phyloP scores from a whole-genome alignment of 768 basidiomycete genomes.

The Asterophora parasitica region DNA sequence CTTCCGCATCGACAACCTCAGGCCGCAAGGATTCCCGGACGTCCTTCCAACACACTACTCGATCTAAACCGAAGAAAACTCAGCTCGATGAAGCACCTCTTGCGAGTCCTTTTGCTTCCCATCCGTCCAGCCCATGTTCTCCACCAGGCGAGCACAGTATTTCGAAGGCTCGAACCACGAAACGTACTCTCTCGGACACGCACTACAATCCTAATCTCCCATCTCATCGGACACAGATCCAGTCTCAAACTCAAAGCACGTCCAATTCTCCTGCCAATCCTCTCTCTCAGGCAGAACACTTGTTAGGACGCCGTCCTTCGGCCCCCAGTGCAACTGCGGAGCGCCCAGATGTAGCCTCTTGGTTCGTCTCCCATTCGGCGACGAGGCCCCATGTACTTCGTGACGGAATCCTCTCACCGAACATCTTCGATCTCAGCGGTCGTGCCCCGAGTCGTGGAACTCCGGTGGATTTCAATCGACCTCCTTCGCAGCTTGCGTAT shows the following conservation, averaged over 20 bases:
- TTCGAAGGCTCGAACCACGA: background rate
- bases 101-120: slow-evolving; percentile 21
- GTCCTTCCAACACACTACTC: background rate
- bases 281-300: slow-evolving; percentile 1
- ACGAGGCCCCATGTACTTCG: background rate
- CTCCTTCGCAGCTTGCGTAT: slow-evolving; percentile 34
- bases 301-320: slow-evolving; percentile 20
- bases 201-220: slow-evolving; percentile 20
- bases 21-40: background rate
- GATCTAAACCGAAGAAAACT: slow-evolving; percentile 3
- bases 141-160: background rate
- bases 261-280: slow-evolving; percentile 13
- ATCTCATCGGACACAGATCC: slow-evolving; percentile 1
- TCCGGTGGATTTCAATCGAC: slow-evolving; percentile 34
- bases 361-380: slow-evolving; percentile 12
- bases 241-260: slow-evolving; percentile 16
- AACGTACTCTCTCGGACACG: slow-evolving; percentile 19
- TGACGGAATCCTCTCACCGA: slow-evolving; percentile 5
- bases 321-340: slow-evolving; percentile 18
- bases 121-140: slow-evolving; percentile 13
- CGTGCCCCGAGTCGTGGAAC: slow-evolving; percentile 23
- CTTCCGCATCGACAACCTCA: background rate
- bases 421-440: slow-evolving; percentile 8
- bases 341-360: slow-evolving; percentile 17
- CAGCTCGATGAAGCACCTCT: slow-evolving; percentile 3